Percentiles rank a stretch among this genome's conserved stretches.
Conservation (phyloP, 306 rosid species). For the Trifolium fragiferum region DNA sequence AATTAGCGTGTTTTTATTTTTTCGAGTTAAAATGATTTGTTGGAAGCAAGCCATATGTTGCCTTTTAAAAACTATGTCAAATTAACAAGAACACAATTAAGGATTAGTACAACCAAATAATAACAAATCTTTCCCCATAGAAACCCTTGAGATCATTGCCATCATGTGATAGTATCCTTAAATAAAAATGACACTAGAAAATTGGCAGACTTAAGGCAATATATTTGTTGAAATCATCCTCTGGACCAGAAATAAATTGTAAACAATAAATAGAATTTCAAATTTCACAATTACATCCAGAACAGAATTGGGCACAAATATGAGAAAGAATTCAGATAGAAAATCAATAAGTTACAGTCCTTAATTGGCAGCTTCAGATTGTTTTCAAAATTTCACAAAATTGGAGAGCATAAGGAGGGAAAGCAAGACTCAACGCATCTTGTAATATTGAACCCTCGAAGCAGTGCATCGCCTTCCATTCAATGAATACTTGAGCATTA, state of each 20-base stretch:
- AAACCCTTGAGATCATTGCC: not conserved
- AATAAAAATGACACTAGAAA: not conserved
- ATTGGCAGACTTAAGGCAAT: not conserved
- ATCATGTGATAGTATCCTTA: not conserved
- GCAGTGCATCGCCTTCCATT: conserved; percentile 64
- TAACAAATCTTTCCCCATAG: not conserved
- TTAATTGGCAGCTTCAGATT: conserved; percentile 17
- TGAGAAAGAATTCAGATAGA: conserved; percentile 40
- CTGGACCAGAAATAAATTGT: not conserved
- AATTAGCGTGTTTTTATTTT: too few species aligned
- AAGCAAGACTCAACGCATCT: conserved; percentile 69
- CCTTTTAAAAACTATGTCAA: not conserved
- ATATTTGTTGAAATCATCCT: not conserved
- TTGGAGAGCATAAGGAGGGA: not conserved
- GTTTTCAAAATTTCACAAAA: conserved; percentile 43
- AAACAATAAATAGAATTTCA: conserved; percentile 40
- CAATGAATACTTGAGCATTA: conserved; percentile 78
- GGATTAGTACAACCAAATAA: not conserved
- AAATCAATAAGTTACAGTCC: conserved; percentile 32
- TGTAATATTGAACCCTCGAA: conserved; percentile 77
- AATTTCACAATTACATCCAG: conserved; percentile 47
- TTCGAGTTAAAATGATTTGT: not conserved
- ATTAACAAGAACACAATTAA: not conserved
- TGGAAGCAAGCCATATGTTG: not conserved
- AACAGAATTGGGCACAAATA: conserved; percentile 37